Evolutionary conservation across 768 basidiomycete species (phyloP), one percentile per base, ranked within the genome.

Genomic region (Lactarius trivialis): DNA sequence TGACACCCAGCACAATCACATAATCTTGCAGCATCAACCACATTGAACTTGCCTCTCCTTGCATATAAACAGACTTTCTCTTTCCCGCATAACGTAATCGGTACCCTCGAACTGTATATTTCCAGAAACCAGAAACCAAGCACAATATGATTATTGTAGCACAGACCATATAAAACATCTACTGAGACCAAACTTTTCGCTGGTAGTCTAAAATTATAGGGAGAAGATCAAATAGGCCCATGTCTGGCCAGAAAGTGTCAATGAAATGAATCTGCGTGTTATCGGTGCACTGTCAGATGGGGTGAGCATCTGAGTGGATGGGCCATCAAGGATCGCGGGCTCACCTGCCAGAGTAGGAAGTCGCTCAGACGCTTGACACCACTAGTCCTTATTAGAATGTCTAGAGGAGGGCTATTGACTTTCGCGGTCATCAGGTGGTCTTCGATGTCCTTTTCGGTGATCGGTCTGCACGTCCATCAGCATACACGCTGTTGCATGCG

Each of bases 321-420:
- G 17, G 48, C 28, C 8, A 50, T 17, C 61, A n/a, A 37, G 53
- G 21, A 55, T 30, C 55, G 45, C 41, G 41, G 2, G 75, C 84
- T 61, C 60, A 90, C 95, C 89, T 99, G 97, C 97, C 96, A 99
- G 17, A 95, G 82, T 71, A 98, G 73, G 71, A 86, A 99, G 68
- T 97, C 93, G 69, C 91, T 93, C 26, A 97, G 74, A 4, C 93
- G 81, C 61, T 83, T 87, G 6, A 96, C 97, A 12, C 94, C 93
- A 55, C 92, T 93, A 0, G 95, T 97, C 45, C 97, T 83, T 24
- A 99, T 78, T 56, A 98, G 81, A 52, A 99, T 82, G 69, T 98
- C 96, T 0, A 97, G 77, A 12, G 92, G 91, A 14, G 89, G 90
- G 68, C 85, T 89, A 21, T 81, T 85, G 14, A 73, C 83, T 30